A percentile compares a stretch with the other conserved stretches of the same genome.
Evolutionary conservation across 371 early-diverging fungal species (phyloP).

Genomic region (Actinomortierella wolfii): DNA sequence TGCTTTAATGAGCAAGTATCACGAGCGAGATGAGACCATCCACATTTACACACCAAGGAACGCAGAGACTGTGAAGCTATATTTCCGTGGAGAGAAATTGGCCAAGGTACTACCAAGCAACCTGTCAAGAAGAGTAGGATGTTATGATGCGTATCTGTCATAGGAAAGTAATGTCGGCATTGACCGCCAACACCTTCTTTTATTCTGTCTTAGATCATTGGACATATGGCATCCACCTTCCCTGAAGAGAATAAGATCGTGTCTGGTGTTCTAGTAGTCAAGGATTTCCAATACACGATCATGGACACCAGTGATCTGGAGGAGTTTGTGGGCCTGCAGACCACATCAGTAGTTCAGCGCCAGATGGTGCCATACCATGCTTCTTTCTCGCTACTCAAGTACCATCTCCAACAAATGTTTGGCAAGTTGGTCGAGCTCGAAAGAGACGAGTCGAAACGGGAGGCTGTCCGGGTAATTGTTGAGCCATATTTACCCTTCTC

Average conservation of each 20-base stretch:
- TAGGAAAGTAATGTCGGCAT: neutral
- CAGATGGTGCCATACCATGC: slow-evolving; percentile 80
- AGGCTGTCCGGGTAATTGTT: slow-evolving; percentile 31
- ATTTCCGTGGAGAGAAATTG: slow-evolving; percentile 95
- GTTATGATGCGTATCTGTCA: neutral
- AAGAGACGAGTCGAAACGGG: slow-evolving; percentile 22
- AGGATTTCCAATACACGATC: slow-evolving; percentile 89
- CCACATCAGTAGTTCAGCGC: slow-evolving; percentile 80
- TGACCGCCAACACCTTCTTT: neutral
- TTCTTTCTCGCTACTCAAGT: slow-evolving; percentile 79
- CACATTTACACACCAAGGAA: slow-evolving; percentile 94
- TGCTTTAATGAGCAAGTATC: slow-evolving; percentile 87
- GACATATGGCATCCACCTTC: slow-evolving; percentile 74
- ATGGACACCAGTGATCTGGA: slow-evolving; percentile 79
- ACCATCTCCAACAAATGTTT: slow-evolving; percentile 94
- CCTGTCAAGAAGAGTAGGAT: neutral
- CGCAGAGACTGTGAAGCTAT: slow-evolving; percentile 91
- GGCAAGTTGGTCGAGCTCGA: slow-evolving; percentile 63
- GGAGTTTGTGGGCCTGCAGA: slow-evolving; percentile 80
- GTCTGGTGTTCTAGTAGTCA: slow-evolving; percentile 85
- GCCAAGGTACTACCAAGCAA: slow-evolving; percentile 65
- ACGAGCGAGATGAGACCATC: slow-evolving; percentile 82
- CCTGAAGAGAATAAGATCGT: slow-evolving; percentile 71
- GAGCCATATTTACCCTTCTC: neutral
- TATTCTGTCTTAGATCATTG: slow-evolving; percentile 67